Base-by-base conservation (phyloP, 805 yeast genomes). In the Metschnikowia chrysomelidarum region DNA sequence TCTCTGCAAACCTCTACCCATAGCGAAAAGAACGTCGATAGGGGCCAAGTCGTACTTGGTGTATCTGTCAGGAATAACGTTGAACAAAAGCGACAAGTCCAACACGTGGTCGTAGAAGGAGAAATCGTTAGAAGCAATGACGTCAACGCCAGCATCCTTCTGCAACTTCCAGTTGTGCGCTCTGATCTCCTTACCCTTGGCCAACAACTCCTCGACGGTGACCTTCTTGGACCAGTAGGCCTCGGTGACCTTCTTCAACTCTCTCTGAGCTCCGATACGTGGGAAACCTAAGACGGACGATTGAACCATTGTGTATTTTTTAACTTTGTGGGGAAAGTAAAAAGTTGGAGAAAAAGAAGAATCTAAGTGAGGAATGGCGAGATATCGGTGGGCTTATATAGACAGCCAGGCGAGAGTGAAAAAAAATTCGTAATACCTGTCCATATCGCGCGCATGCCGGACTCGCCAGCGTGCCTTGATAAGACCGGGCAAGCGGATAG, bases 1-100 rank as follows among this genome's bases (percentile, higher is more conserved):
- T 75, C 93, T 87, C 77, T 93, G 98, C 67, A 93, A 78, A 82
- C 98, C 98, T 80, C 98, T 88, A 73, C 98, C 98, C 98, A 93
- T 93, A 62, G 98, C 98, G 67, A 93, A 93, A 60, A 86, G 72
- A 47, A 87, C 86, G 71, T 93, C 98, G 54, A 93, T 76, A 64
- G 87, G 82, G 51, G 87, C 78, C 64, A 93, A 80, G 58, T 82
- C 80, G 72, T 75, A 87, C 77, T 93, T 84, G 71, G 91, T 75
- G 82, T 93, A 93, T 73, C 98, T 85, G 59, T 87, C 94, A 64
- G 98, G 98, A 64, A 93, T 78, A 54, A 82, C 97, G 62, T 93
- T 93, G 83, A 93, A 88, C 62, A 91, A 73, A 51, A 87, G 71
- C 39, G 97, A 87, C 59, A 86, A 75, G 64, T 93, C 98, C 59